Evolutionary conservation across 2,329 filamentous ascomycete species (phyloP).

Genomic region (Cyphellophora attinorum): DNA sequence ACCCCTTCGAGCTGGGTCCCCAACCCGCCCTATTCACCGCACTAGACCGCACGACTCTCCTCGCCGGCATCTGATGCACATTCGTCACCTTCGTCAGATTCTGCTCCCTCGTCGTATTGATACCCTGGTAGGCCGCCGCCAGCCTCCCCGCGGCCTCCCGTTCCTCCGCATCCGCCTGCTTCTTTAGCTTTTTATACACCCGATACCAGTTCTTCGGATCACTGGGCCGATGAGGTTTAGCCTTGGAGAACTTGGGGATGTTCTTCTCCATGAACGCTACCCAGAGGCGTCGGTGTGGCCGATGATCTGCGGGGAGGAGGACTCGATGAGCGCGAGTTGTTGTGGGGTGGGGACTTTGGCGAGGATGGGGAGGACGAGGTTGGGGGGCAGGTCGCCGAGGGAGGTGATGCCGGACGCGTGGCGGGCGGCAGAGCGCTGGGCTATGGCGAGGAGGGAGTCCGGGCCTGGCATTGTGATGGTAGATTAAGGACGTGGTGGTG

Average conservation of each 20-base stretch:
- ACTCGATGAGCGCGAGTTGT: slow-evolving; percentile 51
- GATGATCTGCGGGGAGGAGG: slow-evolving; percentile 63
- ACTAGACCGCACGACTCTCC: background rate
- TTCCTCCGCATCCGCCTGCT: slow-evolving; percentile 48
- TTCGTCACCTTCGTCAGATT: slow-evolving; percentile 49
- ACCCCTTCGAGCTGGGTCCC: slow-evolving; percentile 5
- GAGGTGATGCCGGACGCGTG: slow-evolving; percentile 48
- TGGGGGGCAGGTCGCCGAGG: slow-evolving; percentile 62
- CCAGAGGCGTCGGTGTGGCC: slow-evolving; percentile 64
- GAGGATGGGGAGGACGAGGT: slow-evolving; percentile 58
- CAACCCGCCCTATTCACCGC: background rate
- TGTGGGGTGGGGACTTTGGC: slow-evolving; percentile 59
- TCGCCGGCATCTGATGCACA: slow-evolving; percentile 36
- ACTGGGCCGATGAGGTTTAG: slow-evolving; percentile 54
- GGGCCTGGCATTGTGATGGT: background rate
- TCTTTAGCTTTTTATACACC: slow-evolving; percentile 62
- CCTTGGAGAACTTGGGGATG: slow-evolving; percentile 58
- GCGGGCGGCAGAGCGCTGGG: slow-evolving; percentile 16
- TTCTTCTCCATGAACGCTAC: slow-evolving; percentile 66
- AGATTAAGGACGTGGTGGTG: background rate
- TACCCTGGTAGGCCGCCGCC: slow-evolving; percentile 46
- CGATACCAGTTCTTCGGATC: slow-evolving; percentile 66
- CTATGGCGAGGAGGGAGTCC: slow-evolving; percentile 18
- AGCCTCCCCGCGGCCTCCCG: slow-evolving; percentile 50
- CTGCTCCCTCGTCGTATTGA: slow-evolving; percentile 48